Conservation (phyloP, 768 basidiomycete species). For the Boletus subparvulus region DNA sequence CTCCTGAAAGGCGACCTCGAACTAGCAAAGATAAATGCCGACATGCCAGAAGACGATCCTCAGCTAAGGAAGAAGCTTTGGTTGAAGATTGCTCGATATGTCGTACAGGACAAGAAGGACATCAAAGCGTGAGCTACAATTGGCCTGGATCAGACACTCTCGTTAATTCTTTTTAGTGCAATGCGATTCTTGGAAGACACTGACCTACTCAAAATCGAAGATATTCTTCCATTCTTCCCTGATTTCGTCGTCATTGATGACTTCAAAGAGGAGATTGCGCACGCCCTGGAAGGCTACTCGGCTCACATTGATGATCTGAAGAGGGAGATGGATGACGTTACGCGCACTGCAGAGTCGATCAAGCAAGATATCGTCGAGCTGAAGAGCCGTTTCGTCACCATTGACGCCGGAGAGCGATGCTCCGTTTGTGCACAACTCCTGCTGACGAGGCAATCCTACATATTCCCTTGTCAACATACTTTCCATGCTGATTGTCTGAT, state of each 20-base stretch:
- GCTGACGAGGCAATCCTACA: conserved; percentile 91
- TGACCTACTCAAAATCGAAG: conserved; percentile 94
- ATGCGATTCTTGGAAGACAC: conserved; percentile 97
- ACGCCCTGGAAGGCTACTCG: conserved; percentile 92
- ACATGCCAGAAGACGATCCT: conserved; percentile 90
- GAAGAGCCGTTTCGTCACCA: conserved; percentile 86
- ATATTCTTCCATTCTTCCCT: conserved; percentile 98
- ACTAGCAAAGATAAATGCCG: conserved; percentile 91
- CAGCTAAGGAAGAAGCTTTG: conserved; percentile 89
- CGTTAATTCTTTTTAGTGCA: conserved; percentile 53
- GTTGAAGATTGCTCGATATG: conserved; percentile 98
- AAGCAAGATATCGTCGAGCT: conserved; percentile 86
- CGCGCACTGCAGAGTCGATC: conserved; percentile 87
- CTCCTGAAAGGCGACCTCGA: conserved; percentile 94
- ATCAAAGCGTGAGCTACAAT: conserved; percentile 83
- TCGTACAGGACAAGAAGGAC: conserved; percentile 96
- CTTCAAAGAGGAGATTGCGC: conserved; percentile 98
- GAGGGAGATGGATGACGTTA: conserved; percentile 95
- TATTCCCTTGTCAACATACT: conserved; percentile 96
- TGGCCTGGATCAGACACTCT: not conserved
- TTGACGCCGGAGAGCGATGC: conserved; percentile 86
- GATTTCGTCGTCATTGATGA: conserved; percentile 99
- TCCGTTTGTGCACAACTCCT: conserved; percentile 75
- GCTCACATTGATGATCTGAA: conserved; percentile 87
- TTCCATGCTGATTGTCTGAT: conserved; percentile 99